A percentile compares a stretch with the other conserved stretches of the same genome.
Evolutionary conservation across 352 stramenopile species (phyloP).

Genomic region (Phytophthora sojae): DNA sequence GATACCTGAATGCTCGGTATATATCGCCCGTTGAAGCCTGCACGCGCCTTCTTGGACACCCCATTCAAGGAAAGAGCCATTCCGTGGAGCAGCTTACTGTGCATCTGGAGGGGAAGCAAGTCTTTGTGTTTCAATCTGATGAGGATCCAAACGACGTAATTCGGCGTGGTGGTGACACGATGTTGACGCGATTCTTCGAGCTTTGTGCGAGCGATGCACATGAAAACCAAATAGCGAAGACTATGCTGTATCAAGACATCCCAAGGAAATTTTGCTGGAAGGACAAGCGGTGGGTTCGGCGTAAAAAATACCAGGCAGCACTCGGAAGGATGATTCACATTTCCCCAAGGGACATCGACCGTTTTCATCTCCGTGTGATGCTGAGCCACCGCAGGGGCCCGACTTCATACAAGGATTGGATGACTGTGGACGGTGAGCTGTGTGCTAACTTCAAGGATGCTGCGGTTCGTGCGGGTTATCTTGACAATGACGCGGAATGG

Average conservation of each 20-base stretch:
- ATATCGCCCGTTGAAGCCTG: conserved; percentile 44
- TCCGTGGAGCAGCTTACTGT: conserved; percentile 1
- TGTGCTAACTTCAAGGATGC: conserved; percentile 31
- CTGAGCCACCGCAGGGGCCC: conserved; percentile 23
- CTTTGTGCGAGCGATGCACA: conserved; percentile 16
- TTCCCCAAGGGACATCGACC: conserved; percentile 20
- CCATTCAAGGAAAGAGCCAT: conserved; percentile 1
- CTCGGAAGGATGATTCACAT: conserved; percentile 32
- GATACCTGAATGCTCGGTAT: conserved; percentile 38
- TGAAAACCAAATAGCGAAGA: conserved; percentile 14
- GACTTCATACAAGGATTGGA: conserved; percentile 36
- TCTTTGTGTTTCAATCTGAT: background rate
- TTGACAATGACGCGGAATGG: conserved; percentile 35
- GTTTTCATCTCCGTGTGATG: conserved; percentile 38
- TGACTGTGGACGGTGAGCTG: conserved; percentile 19
- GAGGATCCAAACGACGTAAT: background rate
- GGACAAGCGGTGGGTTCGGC: conserved; percentile 17
- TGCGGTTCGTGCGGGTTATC: conserved; percentile 13
- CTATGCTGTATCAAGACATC: conserved; percentile 31
- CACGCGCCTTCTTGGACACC: conserved; percentile 18
- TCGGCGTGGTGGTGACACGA: background rate
- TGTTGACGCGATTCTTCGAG: conserved; percentile 16
- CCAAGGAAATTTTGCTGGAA: conserved; percentile 9
- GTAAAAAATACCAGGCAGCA: conserved; percentile 11
- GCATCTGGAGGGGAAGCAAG: background rate